Percentiles rank a stretch among this genome's conserved stretches.
Conservation (phyloP, 208 protist genomes). For the Leishmania arabica region DNA sequence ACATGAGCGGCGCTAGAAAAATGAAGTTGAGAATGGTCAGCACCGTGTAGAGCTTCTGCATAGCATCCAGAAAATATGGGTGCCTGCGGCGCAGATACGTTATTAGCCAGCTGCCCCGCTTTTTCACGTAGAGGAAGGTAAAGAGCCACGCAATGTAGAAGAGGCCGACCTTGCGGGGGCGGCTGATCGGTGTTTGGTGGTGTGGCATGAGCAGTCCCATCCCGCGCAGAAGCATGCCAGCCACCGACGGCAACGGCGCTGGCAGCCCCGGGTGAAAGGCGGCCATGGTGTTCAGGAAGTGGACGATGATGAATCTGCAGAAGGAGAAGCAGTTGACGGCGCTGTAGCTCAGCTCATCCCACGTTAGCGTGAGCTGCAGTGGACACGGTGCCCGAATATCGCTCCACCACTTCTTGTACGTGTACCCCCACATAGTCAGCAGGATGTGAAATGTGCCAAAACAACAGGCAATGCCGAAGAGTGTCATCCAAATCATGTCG, state of each 20-base stretch:
- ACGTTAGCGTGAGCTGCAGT: slow-evolving; percentile 58
- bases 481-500: slow-evolving; percentile 36
- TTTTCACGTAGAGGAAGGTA: slow-evolving; percentile 15
- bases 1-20: slow-evolving; percentile 48
- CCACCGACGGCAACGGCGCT: slow-evolving; percentile 52
- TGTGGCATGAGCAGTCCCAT: slow-evolving; percentile 66
- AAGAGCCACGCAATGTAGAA: slow-evolving; percentile 36
- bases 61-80: slow-evolving; percentile 30
- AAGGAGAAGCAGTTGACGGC: slow-evolving; percentile 64
- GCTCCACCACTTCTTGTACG: slow-evolving; percentile 39
- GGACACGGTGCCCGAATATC: slow-evolving; percentile 48
- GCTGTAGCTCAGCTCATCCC: slow-evolving; percentile 69
- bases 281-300: slow-evolving; percentile 49
- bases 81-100: slow-evolving; percentile 17
- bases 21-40: slow-evolving; percentile 44
- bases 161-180: slow-evolving; percentile 27
- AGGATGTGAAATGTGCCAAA: slow-evolving; percentile 45
- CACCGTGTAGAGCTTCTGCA: slow-evolving; percentile 37
- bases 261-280: slow-evolving; percentile 61
- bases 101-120: not conserved
- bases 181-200: slow-evolving; percentile 29
- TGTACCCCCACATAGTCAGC: slow-evolving; percentile 39
- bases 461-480: slow-evolving; percentile 29
- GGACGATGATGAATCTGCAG: slow-evolving; percentile 41
- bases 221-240: slow-evolving; percentile 49